Evolutionary conservation across 148 eudicot genomes (phyloP), one percentile per base, ranked within the genome.

Genomic region (Rhododendron vialii): DNA sequence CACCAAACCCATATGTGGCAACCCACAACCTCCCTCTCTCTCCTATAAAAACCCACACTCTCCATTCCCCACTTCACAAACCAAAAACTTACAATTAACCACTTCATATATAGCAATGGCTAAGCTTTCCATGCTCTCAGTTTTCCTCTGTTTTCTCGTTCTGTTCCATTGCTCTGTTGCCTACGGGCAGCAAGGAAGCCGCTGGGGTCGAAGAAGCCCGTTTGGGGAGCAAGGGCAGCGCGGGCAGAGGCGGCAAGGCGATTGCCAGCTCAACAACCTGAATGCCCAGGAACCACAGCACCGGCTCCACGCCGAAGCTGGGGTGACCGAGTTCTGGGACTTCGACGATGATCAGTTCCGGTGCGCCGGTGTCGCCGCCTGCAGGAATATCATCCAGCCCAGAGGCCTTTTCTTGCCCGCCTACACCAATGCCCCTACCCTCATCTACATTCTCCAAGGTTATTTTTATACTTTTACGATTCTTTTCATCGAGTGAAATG

Each of bases 361-460:
- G 73, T 96, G 98, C 50, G 91, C 96, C 8, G 98, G 98, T 20
- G 99, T 91, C 0, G 87, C 94, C 22, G 83, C 91, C 20, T 33
- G 84, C 77, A 92, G 94, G 71, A 90, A 90, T 35, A 82, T 75
- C 26, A 90, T 96, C 85, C 88, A 92, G 38, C 93, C 91, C 9
- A 88, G 86, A 74, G 98, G 95, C 61, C 95, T 96, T 15, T 90
- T 95, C 45, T 86, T 94, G 94, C 98, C 99, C 45, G 86, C 89
- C 28, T 96, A 90, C 79, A 87, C 90, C 55, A 91, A 87, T 84
- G 86, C 94, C 35, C 94, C 98, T 53, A 63, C 85, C 20, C 90
- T 94, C 5, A 78, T 84, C 85, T 95, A 92, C 85, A 82, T 92
- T 84, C 85, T 87, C 59, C 88, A 84, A 94, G 99, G 99, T 94